These are phyloP conservation scores for Xylaria sp. DNA, from an alignment of 495 filamentous ascomycete species.

Conservation along the genomic window DNA sequence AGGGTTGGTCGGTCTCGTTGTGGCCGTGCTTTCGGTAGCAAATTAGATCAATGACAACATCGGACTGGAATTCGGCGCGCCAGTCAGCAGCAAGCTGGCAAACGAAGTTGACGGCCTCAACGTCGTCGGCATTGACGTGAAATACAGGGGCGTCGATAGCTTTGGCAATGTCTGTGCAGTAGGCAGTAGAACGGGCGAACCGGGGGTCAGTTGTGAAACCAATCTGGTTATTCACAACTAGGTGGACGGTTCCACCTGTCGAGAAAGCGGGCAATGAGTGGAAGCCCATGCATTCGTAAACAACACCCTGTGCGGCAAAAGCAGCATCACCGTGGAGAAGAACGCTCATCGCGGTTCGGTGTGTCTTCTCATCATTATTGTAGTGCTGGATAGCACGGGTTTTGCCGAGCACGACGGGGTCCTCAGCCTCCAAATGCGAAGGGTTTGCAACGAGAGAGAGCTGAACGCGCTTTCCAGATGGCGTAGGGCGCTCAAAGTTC, in stretches of 20 bases:
- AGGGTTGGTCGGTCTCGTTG: constrained; percentile 99
- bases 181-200: constrained; percentile 94
- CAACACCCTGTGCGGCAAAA: constrained; percentile 93
- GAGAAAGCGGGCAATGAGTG: constrained; percentile 93
- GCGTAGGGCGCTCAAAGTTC: constrained; percentile 99
- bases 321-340: constrained; percentile 96
- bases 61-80: constrained; percentile 96
- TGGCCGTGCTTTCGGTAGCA: constrained; percentile 99
- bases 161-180: constrained; percentile 99
- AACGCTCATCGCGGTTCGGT: constrained; percentile 90
- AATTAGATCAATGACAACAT: constrained; percentile 96
- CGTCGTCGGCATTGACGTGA: constrained; percentile 98
- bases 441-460: constrained; percentile 98
- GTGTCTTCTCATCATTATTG: constrained; percentile 91
- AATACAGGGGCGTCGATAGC: constrained; percentile 97
- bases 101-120: constrained; percentile 97
- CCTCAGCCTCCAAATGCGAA: constrained; percentile 97
- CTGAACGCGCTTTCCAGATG: constrained; percentile 97
- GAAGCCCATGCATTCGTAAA: constrained; percentile 99
- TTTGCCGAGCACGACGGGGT: constrained; percentile 97
- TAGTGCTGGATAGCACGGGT: constrained; percentile 98
- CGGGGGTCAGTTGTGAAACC: constrained; percentile 99
- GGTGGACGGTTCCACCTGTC: constrained; percentile 95
- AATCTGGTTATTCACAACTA: constrained; percentile 99
- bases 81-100: constrained; percentile 96